Evolutionary conservation across 768 basidiomycete species (phyloP), one percentile per base, ranked within the genome.

Genomic region (Boletus patriciae): DNA sequence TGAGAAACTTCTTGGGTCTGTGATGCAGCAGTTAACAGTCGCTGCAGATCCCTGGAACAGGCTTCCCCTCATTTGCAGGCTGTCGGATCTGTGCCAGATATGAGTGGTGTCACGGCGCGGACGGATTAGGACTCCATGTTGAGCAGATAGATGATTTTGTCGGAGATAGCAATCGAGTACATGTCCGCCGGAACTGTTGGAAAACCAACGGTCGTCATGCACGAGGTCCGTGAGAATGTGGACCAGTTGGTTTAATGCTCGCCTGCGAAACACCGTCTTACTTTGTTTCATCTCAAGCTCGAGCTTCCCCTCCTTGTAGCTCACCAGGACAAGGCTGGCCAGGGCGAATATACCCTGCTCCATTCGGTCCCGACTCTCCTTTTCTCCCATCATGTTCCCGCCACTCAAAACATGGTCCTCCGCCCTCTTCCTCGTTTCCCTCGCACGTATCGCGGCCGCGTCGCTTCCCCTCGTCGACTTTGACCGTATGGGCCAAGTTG

Each of bases 401-500:
- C 52, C 47, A 23, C 52, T 40, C 19, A 42, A 34, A 21, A 11
- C 42, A 61, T 66, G 68, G 73, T 64, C 62, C 70, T 62, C 59
- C 44, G 63, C 52, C 68, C 54, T 69, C 56, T 12, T 62, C 43
- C 55, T 70, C 55, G 46, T 50, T 43, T 57, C 43, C 46, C 42
- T 71, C 40, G 57, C 57, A 3, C 38, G 46, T 23, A 15, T 58
- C 54, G 65, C 46, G 21, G 67, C 63, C 57, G 81, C 79, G 10
- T 70, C 77, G 7, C 73, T 84, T 15, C 85, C 84, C 7, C 74
- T 77, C 58, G 77, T 90, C 64, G 88, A 90, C 72, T 88, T 85
- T 66, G 74, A 79, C 64, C 86, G 88, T 51, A 95, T 99, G 92
- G 96, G 96, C 61, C 86, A 80, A 52, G 94, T 98, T 48, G 94